Evolutionary conservation across 139 green algal genomes (phyloP).

Genomic region (Mesotaenium endlicherianum): DNA sequence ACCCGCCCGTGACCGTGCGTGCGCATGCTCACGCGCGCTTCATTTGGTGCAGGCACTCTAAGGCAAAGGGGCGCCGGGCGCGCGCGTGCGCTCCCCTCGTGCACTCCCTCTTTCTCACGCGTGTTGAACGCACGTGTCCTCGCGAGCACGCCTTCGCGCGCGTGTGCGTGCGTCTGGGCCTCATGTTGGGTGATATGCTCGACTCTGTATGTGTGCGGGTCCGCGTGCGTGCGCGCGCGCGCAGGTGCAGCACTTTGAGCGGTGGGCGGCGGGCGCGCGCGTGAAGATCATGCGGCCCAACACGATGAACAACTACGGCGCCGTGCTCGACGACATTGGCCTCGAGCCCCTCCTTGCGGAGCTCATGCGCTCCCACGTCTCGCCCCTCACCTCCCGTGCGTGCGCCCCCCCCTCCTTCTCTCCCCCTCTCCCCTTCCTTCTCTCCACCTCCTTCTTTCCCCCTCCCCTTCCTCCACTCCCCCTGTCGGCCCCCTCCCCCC

Average conservation of each 20-base stretch:
- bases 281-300: conserved; percentile 24
- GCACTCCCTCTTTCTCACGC: too few relatives aligned
- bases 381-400: background rate
- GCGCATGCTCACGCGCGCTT: too few relatives aligned
- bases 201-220: background rate
- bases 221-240: background rate
- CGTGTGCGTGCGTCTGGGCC: too few relatives aligned
- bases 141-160: too few relatives aligned
- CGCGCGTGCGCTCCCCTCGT: too few relatives aligned
- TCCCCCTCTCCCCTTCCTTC: background rate
- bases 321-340: conserved; percentile 11
- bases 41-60: too few relatives aligned
- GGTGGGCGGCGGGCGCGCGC: background rate
- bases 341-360: background rate
- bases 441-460: background rate
- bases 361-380: background rate
- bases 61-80: too few relatives aligned
- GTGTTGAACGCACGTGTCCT: too few relatives aligned
- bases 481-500: background rate
- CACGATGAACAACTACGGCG: conserved; percentile 31
- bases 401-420: background rate
- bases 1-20: too few relatives aligned
- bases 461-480: background rate
- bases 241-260: conserved; percentile 23
- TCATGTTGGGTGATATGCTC: background rate